These are phyloP conservation scores for Boeremia lycopersici DNA, from an alignment of 2,329 filamentous ascomycete species.

Conservation along the genomic window DNA sequence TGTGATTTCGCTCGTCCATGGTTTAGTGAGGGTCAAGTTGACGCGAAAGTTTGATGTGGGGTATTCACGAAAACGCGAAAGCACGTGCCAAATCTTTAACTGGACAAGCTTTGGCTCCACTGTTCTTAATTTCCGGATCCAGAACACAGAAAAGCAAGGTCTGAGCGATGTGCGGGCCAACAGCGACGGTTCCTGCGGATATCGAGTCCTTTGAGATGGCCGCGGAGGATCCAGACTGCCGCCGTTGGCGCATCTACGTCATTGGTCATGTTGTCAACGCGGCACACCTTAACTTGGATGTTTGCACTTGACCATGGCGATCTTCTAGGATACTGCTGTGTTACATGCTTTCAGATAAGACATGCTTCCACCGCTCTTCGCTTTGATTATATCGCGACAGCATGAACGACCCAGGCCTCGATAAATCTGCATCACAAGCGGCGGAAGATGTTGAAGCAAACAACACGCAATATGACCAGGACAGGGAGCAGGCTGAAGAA, in stretches of 20 bases:
- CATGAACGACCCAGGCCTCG: slow-evolving; percentile 59
- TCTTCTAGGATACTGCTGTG: background rate
- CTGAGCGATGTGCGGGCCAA: background rate
- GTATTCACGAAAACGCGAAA: slow-evolving; percentile 11
- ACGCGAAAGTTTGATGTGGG: slow-evolving; percentile 3
- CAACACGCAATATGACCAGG: slow-evolving; percentile 33
- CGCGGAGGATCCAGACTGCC: slow-evolving; percentile 3
- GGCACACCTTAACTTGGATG: slow-evolving; percentile 10
- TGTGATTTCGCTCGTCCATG: slow-evolving; percentile 6
- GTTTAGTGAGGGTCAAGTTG: background rate
- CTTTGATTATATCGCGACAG: background rate
- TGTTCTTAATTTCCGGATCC: background rate
- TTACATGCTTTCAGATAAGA: background rate
- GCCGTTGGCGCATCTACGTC: slow-evolving; percentile 16
- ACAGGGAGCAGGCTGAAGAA: slow-evolving; percentile 45
- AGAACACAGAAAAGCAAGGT: background rate
- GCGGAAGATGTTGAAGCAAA: slow-evolving; percentile 52
- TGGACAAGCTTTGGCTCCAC: slow-evolving; percentile 8
- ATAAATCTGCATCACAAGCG: slow-evolving; percentile 55
- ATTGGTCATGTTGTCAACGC: slow-evolving; percentile 14
- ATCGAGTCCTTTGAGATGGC: background rate
- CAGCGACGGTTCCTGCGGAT: background rate
- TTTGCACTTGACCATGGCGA: slow-evolving; percentile 9
- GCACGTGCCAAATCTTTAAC: slow-evolving; percentile 6
- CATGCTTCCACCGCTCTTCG: background rate